A percentile compares a stretch with the other conserved stretches of the same genome.
Evolutionary conservation across 2,329 filamentous ascomycete species (phyloP).

Genomic region (Dactylellina cionopaga): DNA sequence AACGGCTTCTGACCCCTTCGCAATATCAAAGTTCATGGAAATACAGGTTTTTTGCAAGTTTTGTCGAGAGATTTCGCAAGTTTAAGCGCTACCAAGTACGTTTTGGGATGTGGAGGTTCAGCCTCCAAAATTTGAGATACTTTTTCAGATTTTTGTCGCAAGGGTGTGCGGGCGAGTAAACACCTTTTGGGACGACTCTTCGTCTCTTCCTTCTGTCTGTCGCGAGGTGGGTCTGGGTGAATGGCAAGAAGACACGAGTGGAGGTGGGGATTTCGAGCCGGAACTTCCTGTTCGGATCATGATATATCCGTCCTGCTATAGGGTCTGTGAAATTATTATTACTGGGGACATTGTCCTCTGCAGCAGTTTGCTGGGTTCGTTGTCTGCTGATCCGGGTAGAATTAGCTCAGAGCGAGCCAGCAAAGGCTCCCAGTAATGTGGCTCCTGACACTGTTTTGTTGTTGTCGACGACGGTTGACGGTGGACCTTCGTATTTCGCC

Average conservation of each 20-base stretch:
- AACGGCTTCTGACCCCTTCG: constrained; percentile 41
- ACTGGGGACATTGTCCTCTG: constrained; percentile 15
- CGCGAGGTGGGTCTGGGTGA: not conserved
- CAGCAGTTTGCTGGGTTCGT: constrained; percentile 10
- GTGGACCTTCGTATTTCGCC: constrained; percentile 32
- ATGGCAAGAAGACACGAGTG: constrained; percentile 44
- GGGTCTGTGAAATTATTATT: constrained; percentile 33
- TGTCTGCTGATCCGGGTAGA: constrained; percentile 1
- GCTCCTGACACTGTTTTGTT: not conserved
- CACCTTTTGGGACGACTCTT: constrained; percentile 29
- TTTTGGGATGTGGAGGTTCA: constrained; percentile 38
- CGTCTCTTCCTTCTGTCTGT: constrained; percentile 22
- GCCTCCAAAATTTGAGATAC: not conserved
- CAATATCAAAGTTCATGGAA: constrained; percentile 20
- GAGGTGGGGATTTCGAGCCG: not conserved
- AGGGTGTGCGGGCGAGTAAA: constrained; percentile 7
- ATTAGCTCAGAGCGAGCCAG: constrained; percentile 9
- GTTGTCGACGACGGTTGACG: not conserved
- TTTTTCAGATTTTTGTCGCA: constrained; percentile 24
- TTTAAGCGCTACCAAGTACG: constrained; percentile 27
- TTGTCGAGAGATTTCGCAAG: constrained; percentile 19
- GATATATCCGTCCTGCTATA: constrained; percentile 42
- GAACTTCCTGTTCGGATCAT: constrained; percentile 32
- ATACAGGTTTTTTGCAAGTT: constrained; percentile 6
- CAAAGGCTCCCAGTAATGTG: not conserved